Percentiles rank a stretch among this genome's conserved stretches.
phyloP scores from a whole-genome alignment of 441 rosid genomes.

The Omphalea diandra region DNA sequence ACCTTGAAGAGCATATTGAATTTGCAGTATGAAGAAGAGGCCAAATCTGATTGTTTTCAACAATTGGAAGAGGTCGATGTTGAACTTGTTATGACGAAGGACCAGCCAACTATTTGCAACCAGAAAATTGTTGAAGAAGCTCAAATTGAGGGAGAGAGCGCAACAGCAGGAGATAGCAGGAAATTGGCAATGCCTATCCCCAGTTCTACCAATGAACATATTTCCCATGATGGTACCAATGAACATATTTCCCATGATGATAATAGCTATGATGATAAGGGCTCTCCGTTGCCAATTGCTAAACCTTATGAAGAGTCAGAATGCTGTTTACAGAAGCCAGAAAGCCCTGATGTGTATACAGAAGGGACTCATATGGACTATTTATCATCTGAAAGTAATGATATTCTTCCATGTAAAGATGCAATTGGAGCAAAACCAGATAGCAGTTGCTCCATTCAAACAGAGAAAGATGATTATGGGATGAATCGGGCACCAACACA shows the following conservation, averaged over 20 bases:
- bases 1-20: slow-evolving; percentile 25
- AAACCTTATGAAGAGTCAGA: slow-evolving; percentile 33
- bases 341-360: slow-evolving; percentile 26
- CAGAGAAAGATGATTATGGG: slow-evolving; percentile 35
- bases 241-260: slow-evolving; percentile 21
- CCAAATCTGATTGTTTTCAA: slow-evolving; percentile 34
- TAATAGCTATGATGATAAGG: slow-evolving; percentile 32
- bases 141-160: slow-evolving; percentile 28
- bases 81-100: slow-evolving; percentile 31
- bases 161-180: slow-evolving; percentile 26
- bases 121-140: slow-evolving; percentile 35
- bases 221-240: slow-evolving; percentile 10
- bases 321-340: slow-evolving; percentile 29
- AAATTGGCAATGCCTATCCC: slow-evolving; percentile 21
- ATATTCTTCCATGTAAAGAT: slow-evolving; percentile 21
- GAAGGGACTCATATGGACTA: slow-evolving; percentile 34
- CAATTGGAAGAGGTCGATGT: slow-evolving; percentile 37
- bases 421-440: slow-evolving; percentile 29
- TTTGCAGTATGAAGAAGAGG: slow-evolving; percentile 34
- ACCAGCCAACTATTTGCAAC: slow-evolving; percentile 26
- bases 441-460: slow-evolving; percentile 17
- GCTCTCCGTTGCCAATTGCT: slow-evolving; percentile 26
- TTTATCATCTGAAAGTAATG: slow-evolving; percentile 35
- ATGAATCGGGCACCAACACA: slow-evolving; percentile 40
- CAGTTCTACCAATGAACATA: slow-evolving; percentile 18